A percentile compares a stretch with the other conserved stretches of the same genome.
phyloP scores from a whole-genome alignment of 805 yeast genomes.

The Ogataea chonburiensis region DNA sequence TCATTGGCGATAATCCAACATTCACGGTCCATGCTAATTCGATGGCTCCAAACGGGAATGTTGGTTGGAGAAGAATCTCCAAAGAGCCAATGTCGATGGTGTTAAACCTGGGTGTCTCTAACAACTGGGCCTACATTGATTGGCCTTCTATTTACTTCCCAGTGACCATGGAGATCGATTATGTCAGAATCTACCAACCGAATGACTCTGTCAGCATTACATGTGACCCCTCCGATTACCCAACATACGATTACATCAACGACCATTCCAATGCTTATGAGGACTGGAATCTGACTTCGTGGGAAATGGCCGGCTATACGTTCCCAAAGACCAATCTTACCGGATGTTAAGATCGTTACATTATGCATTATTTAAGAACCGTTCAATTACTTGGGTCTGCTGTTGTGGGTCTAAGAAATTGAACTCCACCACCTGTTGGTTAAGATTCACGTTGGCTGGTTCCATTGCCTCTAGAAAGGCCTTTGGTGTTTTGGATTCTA shows the following conservation, averaged over 20 bases:
- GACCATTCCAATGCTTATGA: conserved; percentile 66
- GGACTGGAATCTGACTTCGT: conserved; percentile 66
- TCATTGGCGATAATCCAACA: conserved; percentile 77
- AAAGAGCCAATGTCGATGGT: conserved; percentile 93
- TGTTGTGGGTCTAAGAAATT: conserved; percentile 11
- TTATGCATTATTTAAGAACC: conserved; percentile 5
- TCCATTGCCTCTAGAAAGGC: conserved; percentile 3
- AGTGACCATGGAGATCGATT: conserved; percentile 69
- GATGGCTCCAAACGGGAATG: conserved; percentile 86
- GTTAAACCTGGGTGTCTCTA: conserved; percentile 86
- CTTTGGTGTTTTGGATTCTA: conserved; percentile 1
- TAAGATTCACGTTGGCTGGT: conserved; percentile 6
- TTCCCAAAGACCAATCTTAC: conserved; percentile 63
- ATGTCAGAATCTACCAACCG: conserved; percentile 92
- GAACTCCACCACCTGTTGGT: conserved; percentile 12
- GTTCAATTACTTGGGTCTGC: conserved; percentile 7
- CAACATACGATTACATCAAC: conserved; percentile 81
- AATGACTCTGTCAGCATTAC: conserved; percentile 55
- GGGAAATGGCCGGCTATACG: conserved; percentile 73
- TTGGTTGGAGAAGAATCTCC: conserved; percentile 76
- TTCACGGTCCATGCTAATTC: conserved; percentile 71
- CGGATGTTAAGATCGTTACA: conserved; percentile 31
- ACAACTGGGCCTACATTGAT: conserved; percentile 91
- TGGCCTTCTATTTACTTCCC: conserved; percentile 86
- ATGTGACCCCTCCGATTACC: conserved; percentile 85